These are phyloP conservation scores for Suhomyces canberraensis DNA, from an alignment of 805 yeast species.

Conservation along the genomic window DNA sequence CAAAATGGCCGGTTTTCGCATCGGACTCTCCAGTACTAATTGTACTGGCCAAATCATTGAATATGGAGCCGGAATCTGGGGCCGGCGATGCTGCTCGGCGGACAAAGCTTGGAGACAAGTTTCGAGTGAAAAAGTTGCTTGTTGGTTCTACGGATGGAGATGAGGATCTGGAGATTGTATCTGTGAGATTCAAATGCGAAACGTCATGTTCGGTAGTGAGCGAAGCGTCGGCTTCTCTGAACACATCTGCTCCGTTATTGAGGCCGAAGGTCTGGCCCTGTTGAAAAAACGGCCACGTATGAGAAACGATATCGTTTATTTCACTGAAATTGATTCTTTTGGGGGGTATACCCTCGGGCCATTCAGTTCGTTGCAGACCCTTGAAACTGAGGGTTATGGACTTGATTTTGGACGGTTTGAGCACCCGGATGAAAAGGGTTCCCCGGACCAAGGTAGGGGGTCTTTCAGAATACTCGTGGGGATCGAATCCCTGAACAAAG, in stretches of 20 bases:
- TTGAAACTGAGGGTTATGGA: slow-evolving; percentile 56
- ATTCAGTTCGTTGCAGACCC: slow-evolving; percentile 77
- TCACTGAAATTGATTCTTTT: slow-evolving; percentile 68
- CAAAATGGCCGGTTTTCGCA: slow-evolving; percentile 42
- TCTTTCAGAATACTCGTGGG: slow-evolving; percentile 56
- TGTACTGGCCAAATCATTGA: slow-evolving; percentile 22
- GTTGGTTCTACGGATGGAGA: slow-evolving; percentile 9
- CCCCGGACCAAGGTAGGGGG: slow-evolving; percentile 86
- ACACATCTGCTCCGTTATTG: slow-evolving; percentile 50
- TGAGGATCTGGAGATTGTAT: slow-evolving; percentile 16
- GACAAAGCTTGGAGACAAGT: slow-evolving; percentile 24
- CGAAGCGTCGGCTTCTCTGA: slow-evolving; percentile 20
- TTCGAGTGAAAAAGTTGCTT: slow-evolving; percentile 25
- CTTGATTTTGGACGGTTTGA: slow-evolving; percentile 71
- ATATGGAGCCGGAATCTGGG: slow-evolving; percentile 19
- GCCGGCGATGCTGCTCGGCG: slow-evolving; percentile 32
- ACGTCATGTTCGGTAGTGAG: slow-evolving; percentile 25
- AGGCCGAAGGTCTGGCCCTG: slow-evolving; percentile 15
- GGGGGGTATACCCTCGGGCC: slow-evolving; percentile 99
- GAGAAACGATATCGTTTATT: slow-evolving; percentile 61
- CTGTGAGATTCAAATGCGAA: slow-evolving; percentile 33
- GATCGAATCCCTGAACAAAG: slow-evolving; percentile 78
- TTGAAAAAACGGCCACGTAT: slow-evolving; percentile 87
- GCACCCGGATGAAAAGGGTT: slow-evolving; percentile 61
- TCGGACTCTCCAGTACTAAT: slow-evolving; percentile 19